Conservation (phyloP, 768 basidiomycete genomes). For the Leucosporidium creatinivorum region DNA sequence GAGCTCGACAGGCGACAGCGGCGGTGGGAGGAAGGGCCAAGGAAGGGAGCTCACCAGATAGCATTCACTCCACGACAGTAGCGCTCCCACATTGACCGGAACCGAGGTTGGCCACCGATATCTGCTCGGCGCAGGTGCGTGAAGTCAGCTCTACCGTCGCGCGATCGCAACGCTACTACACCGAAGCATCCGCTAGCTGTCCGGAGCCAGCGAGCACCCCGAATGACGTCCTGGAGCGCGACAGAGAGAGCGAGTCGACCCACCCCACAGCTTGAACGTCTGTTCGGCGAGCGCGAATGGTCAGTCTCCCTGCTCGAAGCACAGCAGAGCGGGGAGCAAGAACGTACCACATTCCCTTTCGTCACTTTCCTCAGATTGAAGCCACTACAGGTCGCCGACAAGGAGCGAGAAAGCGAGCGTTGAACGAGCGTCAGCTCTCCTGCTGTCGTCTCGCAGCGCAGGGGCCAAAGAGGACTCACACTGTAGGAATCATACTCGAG, state of each 20-base stretch:
- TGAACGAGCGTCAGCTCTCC: background rate
- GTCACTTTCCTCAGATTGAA: slow-evolving; percentile 27
- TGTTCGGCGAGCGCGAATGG: background rate
- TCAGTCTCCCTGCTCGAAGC: background rate
- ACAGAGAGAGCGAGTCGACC: background rate
- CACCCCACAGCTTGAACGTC: slow-evolving; percentile 31
- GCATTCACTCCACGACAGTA: slow-evolving; percentile 30
- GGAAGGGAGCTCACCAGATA: slow-evolving; percentile 15
- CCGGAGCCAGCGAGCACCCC: background rate
- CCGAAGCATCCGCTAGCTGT: background rate
- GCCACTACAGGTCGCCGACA: slow-evolving; percentile 4
- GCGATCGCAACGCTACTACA: too few relatives aligned
- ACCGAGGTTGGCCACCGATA: slow-evolving; percentile 30
- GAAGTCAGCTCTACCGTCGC: too few relatives aligned
- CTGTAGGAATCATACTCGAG: slow-evolving; percentile 30
- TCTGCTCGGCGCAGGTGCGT: slow-evolving; percentile 1
- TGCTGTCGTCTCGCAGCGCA: too few relatives aligned
- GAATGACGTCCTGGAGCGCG: background rate
- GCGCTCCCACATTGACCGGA: slow-evolving; percentile 34
- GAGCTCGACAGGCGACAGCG: too few relatives aligned
- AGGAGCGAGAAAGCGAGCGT: background rate
- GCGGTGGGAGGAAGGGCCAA: too few relatives aligned
- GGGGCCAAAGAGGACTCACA: slow-evolving; percentile 10
- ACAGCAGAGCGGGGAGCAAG: background rate
- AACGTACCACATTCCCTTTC: slow-evolving; percentile 8